Base-by-base conservation (phyloP, 192 early-diverging fungal genomes). In the Coemansia sp. region DNA sequence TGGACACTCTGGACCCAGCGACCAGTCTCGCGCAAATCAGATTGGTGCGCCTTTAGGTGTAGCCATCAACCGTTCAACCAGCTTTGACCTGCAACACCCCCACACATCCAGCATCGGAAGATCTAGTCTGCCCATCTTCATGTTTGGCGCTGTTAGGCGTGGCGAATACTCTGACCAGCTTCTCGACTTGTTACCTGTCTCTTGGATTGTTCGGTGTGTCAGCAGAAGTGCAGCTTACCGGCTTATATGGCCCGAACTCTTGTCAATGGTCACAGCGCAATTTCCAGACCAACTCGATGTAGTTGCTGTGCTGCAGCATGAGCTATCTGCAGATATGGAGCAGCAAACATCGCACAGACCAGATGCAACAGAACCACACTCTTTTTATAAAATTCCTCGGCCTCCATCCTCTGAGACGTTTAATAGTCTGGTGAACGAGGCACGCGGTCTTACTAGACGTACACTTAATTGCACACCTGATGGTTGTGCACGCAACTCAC, bases 111-210 rank as follows among this genome's bases (percentile, higher is more conserved):
- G 39, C 22, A 52, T 12, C 12, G 43, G 46, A 32, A n/a, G 41
- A 12, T n/a, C 64, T 26, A 67, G 65, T 36, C 69, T 61, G n/a
- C 55, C 56, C 6, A 21, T 46, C 26, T 41, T n/a, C 39, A 32
- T 32, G 10, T 32, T 40, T 15, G 70, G 59, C 12, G 39, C 45
- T 12, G 43, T 63, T 32, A 40, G 47, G 18, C 67, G 70, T 41
- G 66, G 65, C 42, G 75, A 73, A 26, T 84, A 84, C 62, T 81
- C 83, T 4, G 78, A 81, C 26, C 71, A 78, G 61, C 63, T 84
- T n/a, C 41, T 84, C 13, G 83, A 84, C 56, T 55, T 61, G 36
- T 61, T 84, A 9, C 78, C 83, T 4, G 65, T 84, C 2, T 54
- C 71, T 9, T 76, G 70, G 71, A 72, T 84, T 15, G 68, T 84